These are phyloP conservation scores for Thelephora ganbajun DNA, from an alignment of 768 basidiomycete genomes.

Conservation along the genomic window DNA sequence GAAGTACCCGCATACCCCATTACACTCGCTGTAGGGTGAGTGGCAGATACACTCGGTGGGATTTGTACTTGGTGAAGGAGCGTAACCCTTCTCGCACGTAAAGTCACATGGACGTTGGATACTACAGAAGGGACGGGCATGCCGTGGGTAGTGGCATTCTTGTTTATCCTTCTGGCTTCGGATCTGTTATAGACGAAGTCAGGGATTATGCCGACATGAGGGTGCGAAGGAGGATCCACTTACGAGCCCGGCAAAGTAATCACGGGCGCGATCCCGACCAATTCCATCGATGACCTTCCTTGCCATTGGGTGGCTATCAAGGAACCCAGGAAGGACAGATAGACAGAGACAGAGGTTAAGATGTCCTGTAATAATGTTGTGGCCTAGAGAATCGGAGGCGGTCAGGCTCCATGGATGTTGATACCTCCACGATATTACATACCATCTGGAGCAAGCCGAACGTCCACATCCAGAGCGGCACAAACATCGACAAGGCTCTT, in stretches of 20 bases:
- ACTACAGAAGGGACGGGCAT: slow-evolving; percentile 12
- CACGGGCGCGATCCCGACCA: slow-evolving; percentile 12
- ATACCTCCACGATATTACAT: not conserved
- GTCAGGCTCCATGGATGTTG: not conserved
- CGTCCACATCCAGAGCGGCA: slow-evolving; percentile 7
- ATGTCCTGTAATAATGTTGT: not conserved
- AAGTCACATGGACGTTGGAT: slow-evolving; percentile 16
- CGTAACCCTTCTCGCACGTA: slow-evolving; percentile 16
- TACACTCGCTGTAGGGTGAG: slow-evolving; percentile 13
- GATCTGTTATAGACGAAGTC: slow-evolving; percentile 11
- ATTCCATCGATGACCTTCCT: slow-evolving; percentile 13
- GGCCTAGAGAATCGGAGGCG: not conserved
- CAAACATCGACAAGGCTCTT: slow-evolving; percentile 9
- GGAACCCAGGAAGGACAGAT: slow-evolving; percentile 15
- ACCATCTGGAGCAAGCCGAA: slow-evolving; percentile 5
- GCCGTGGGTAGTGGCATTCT: slow-evolving; percentile 20
- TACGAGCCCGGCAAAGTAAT: slow-evolving; percentile 14
- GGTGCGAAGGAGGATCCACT: not conserved
- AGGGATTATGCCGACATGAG: not conserved
- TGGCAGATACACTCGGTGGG: slow-evolving; percentile 18
- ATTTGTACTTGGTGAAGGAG: not conserved
- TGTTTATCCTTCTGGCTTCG: slow-evolving; percentile 7
- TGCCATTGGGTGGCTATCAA: slow-evolving; percentile 13
- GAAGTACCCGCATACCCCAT: slow-evolving; percentile 19
- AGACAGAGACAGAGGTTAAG: slow-evolving; percentile 18